A percentile compares a stretch with the other conserved stretches of the same genome.
Conservation (phyloP, 2,329 filamentous ascomycete species). For the Trichoderma simmonsii region DNA sequence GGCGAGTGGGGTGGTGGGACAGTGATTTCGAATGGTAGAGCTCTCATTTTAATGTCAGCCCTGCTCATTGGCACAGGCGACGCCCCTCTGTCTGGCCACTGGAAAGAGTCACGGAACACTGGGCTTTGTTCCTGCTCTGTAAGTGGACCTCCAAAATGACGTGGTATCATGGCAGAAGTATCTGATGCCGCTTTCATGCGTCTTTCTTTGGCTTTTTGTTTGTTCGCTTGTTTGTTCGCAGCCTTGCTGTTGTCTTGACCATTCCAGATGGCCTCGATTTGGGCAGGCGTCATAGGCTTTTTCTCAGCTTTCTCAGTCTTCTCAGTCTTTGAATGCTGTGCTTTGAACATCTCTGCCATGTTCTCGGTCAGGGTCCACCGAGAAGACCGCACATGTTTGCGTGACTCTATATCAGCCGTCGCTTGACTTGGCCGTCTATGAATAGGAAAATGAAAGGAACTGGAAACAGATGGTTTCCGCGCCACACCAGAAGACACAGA, state of each 20-base stretch:
- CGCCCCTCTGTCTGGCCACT: background rate
- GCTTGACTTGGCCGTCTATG: constrained; percentile 14
- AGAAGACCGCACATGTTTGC: constrained; percentile 27
- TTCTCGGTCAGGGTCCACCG: constrained; percentile 56
- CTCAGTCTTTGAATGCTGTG: constrained; percentile 52
- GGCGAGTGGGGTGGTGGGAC: constrained; percentile 12
- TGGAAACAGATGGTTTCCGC: constrained; percentile 37
- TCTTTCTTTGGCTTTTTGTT: constrained; percentile 10
- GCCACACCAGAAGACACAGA: constrained; percentile 23
- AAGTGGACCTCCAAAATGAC: background rate
- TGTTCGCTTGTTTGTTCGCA: background rate
- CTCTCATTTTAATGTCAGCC: constrained; percentile 4
- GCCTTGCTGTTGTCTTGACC: constrained; percentile 13
- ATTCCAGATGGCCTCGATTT: constrained; percentile 39
- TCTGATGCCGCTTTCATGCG: constrained; percentile 11
- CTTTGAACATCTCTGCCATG: constrained; percentile 55
- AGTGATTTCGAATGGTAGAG: constrained; percentile 15
- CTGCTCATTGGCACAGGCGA: constrained; percentile 6
- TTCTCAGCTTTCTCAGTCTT: constrained; percentile 61
- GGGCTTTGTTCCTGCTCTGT: background rate
- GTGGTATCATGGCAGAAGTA: background rate
- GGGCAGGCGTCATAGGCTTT: constrained; percentile 51
- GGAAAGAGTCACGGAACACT: constrained; percentile 7
- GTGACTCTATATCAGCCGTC: constrained; percentile 18
- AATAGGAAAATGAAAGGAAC: constrained; percentile 37